Evolutionary conservation across 371 early-diverging fungal genomes (phyloP).

Genomic region (Syncephalis fuscata): DNA sequence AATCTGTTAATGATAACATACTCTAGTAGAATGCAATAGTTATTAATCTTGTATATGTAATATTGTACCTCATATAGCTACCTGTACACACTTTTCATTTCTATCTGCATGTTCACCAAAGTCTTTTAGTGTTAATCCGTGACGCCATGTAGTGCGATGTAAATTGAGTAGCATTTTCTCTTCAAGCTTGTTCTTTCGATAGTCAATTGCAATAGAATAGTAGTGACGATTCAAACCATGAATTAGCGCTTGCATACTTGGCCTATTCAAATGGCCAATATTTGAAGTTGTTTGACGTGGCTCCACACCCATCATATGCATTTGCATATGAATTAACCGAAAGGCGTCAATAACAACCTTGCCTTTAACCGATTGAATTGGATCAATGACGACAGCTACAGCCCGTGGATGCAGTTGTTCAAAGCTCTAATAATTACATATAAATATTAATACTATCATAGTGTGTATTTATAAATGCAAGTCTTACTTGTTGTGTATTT

Average conservation of each 20-base stretch:
- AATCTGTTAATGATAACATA: slow-evolving; percentile 77
- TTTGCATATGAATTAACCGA: slow-evolving; percentile 90
- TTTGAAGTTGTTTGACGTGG: slow-evolving; percentile 99
- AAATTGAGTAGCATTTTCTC: slow-evolving; percentile 98
- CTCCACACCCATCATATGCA: slow-evolving; percentile 80
- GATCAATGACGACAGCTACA: slow-evolving; percentile 99
- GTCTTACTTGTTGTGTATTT: slow-evolving; percentile 90
- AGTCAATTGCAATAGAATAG: slow-evolving; percentile 98
- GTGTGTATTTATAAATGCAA: neutral
- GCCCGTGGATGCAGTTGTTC: slow-evolving; percentile 94
- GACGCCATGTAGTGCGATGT: slow-evolving; percentile 98
- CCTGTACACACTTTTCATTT: slow-evolving; percentile 76
- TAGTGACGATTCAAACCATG: slow-evolving; percentile 99
- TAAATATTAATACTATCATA: neutral
- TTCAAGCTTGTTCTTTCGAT: slow-evolving; percentile 97
- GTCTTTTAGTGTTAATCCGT: slow-evolving; percentile 81
- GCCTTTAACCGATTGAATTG: slow-evolving; percentile 99
- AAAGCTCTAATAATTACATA: slow-evolving; percentile 50
- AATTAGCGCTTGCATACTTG: slow-evolving; percentile 95
- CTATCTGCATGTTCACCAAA: slow-evolving; percentile 61
- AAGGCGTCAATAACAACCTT: slow-evolving; percentile 99
- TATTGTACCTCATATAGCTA: slow-evolving; percentile 9
- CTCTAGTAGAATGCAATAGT: slow-evolving; percentile 13
- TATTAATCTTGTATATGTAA: too few species aligned
- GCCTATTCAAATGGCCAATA: slow-evolving; percentile 98